Conservation (phyloP, 139 green algal species). For the Nannochloris sp. region DNA sequence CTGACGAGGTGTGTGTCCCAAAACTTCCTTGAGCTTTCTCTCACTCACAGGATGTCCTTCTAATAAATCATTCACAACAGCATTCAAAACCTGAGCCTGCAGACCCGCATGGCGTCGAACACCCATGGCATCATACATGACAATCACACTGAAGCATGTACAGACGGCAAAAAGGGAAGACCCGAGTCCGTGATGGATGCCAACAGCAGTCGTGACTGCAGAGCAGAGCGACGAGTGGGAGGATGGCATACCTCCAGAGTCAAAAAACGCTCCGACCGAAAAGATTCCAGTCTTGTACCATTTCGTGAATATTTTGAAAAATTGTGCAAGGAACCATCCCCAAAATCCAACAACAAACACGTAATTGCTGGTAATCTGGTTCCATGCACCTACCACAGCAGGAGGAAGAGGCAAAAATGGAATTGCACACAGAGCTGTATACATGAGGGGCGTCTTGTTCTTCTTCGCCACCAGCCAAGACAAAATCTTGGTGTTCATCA, state of each 20-base stretch:
- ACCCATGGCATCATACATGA: constrained; percentile 98
- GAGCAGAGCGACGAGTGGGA: constrained; percentile 87
- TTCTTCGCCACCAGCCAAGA: neutral
- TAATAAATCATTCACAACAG: constrained; percentile 68
- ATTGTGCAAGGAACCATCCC: constrained; percentile 78
- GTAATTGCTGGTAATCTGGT: constrained; percentile 46
- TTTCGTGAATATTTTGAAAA: constrained; percentile 85
- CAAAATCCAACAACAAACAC: constrained; percentile 83
- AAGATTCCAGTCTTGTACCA: constrained; percentile 71
- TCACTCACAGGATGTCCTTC: constrained; percentile 59
- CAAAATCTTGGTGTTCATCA: neutral
- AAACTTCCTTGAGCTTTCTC: constrained; percentile 89
- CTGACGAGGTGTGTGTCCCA: constrained; percentile 91
- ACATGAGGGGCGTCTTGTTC: neutral
- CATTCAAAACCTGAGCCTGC: constrained; percentile 91
- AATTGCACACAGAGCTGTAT: neutral
- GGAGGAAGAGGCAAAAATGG: too few species aligned
- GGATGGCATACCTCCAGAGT: constrained; percentile 95
- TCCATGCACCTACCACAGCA: neutral
- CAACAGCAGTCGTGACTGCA: constrained; percentile 81
- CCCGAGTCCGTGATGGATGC: constrained; percentile 69
- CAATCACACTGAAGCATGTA: constrained; percentile 85
- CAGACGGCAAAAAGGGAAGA: constrained; percentile 76
- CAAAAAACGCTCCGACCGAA: constrained; percentile 64
- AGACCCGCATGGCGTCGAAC: constrained; percentile 84